phyloP scores from a whole-genome alignment of 2,329 filamentous ascomycete genomes.

The Aschersonia sp. region DNA sequence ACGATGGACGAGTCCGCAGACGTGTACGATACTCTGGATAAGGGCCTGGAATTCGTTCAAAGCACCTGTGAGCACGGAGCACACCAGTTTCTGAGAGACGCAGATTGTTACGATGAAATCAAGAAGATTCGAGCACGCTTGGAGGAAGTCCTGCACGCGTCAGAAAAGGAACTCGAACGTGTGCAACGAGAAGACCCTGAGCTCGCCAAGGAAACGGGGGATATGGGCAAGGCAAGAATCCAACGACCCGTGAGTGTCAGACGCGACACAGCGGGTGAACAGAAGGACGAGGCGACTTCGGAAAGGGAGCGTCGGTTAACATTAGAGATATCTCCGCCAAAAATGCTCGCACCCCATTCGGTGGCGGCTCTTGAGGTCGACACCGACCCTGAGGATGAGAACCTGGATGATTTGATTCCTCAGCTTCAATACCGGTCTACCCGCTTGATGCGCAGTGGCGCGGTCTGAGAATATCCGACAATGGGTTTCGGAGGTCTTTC shows the following conservation, averaged over 20 bases:
- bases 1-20: conserved; percentile 17
- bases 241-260: conserved; percentile 39
- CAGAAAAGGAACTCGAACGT: conserved; percentile 43
- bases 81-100: conserved; percentile 78
- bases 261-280: conserved; percentile 21
- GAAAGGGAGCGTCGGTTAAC: conserved; percentile 11
- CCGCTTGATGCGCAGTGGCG: conserved; percentile 19
- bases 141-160: conserved; percentile 44
- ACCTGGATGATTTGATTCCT: conserved; percentile 21
- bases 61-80: conserved; percentile 73
- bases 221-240: conserved; percentile 28
- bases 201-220: conserved; percentile 20
- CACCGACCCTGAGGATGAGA: conserved; percentile 25
- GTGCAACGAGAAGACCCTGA: conserved; percentile 37
- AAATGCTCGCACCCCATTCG: conserved; percentile 4
- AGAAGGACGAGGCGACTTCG: conserved; percentile 12
- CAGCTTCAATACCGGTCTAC: conserved; percentile 28
- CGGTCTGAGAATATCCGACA: conserved; percentile 3
- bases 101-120: conserved; percentile 69
- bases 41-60: conserved; percentile 65
- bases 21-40: conserved; percentile 61
- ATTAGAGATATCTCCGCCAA: conserved; percentile 7
- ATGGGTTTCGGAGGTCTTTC: no score
- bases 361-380: conserved; percentile 18
- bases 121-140: conserved; percentile 53